Evolutionary conservation across 2,329 filamentous ascomycete species (phyloP), one percentile per base, ranked within the genome.

Genomic region (Scedosporium aurantiacum): DNA sequence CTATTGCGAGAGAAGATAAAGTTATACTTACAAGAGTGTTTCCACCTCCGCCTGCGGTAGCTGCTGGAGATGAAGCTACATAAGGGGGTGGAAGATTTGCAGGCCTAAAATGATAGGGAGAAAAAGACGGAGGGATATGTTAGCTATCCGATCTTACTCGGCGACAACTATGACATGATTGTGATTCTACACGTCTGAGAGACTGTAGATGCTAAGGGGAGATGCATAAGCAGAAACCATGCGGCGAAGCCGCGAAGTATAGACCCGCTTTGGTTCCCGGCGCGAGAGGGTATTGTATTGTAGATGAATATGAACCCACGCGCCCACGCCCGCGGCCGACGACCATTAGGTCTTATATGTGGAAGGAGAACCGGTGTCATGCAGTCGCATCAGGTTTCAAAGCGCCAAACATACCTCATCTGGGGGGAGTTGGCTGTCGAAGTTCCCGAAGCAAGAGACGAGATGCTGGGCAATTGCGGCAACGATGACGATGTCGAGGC

Each of bases 381-480:
- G 50, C 21, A 55, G 50, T 21, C 27, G 8, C 14, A 23, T 14
- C 23, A 5, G n/a, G 7, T 14, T 23, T 23, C 12, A 32, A 21
- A 12, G 18, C 23, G 23, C 23, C 8, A n/a, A 16, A 56, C 78
- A 70, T 72, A 82, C 79, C 77, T 78, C 64, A 75, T 64, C 65
- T 79, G 79, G 52, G 77, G 75, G 60, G 78, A 74, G 65, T 69
- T 73, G 10, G 71, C 70, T 18, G 73, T 69, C 28, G 72, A 72
- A 64, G 71, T 74, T 52, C 70, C 75, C 27, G 75, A 70, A 43
- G 77, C 76, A 55, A 82, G 70, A 3, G 76, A 72, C 12, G 77
- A 73, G 37, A 82, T 76, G 40, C 73, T 75, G 7, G 79, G 74
- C 45, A 82, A 69, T 50, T 82, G 79, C 16, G 74, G 72, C 62